These are phyloP conservation scores for Dryas drummondii DNA, from an alignment of 306 rosid genomes.

Conservation along the genomic window DNA sequence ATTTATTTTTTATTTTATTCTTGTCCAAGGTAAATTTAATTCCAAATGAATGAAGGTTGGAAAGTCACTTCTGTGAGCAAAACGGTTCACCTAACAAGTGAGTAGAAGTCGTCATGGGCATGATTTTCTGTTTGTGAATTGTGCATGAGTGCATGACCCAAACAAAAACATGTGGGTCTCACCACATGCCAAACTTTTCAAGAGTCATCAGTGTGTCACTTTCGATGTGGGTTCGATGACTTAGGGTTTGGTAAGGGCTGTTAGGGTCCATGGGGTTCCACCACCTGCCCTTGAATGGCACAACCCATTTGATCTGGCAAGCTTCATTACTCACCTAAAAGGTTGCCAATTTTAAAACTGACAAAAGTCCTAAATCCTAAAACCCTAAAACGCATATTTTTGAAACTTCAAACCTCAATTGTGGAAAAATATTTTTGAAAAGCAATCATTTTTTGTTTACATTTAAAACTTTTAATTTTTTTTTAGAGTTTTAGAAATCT, in stretches of 20 bases:
- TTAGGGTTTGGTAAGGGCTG: constrained; percentile 11
- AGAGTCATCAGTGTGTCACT: not conserved
- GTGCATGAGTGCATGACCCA: constrained; percentile 6
- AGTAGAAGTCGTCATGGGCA: constrained; percentile 6
- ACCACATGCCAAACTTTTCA: constrained; percentile 9
- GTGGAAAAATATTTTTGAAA: not conserved
- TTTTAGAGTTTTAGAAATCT: no score
- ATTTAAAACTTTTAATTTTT: no score
- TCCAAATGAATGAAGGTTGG: not conserved
- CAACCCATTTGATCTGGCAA: not conserved
- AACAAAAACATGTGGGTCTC: constrained; percentile 4
- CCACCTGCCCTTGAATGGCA: not conserved
- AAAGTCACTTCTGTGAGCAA: constrained; percentile 10
- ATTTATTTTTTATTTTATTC: no score
- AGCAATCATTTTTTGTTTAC: no score
- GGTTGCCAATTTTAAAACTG: not conserved
- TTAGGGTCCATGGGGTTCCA: not conserved
- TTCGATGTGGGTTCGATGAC: constrained; percentile 17
- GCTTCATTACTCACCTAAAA: not conserved
- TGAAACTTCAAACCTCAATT: not conserved
- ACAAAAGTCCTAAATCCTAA: not conserved
- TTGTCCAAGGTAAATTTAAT: not conserved
- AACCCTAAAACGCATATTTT: no score
- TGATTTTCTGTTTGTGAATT: not conserved
- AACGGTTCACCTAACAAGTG: constrained; percentile 29